A percentile compares a stretch with the other conserved stretches of the same genome.
Conservation (phyloP, 257 asterid genomes). For the Fraxinus anomala region DNA sequence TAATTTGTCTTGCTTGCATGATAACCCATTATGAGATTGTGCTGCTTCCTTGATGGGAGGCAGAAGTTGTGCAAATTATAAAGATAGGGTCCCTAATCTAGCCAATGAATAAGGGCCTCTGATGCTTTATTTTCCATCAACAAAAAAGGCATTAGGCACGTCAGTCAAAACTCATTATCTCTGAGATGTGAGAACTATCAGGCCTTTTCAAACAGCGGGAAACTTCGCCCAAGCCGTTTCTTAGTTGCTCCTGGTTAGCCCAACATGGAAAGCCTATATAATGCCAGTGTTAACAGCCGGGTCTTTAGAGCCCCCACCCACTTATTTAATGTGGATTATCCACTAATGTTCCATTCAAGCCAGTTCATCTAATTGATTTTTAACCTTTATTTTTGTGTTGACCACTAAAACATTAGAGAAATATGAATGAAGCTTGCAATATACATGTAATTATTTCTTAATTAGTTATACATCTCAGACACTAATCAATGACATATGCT, state of each 20-base stretch:
- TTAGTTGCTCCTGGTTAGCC: background rate
- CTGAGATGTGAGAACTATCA: background rate
- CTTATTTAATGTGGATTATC: background rate
- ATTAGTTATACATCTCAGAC: background rate
- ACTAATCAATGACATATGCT: background rate
- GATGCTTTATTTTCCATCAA: background rate
- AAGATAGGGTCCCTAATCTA: background rate
- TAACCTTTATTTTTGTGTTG: background rate
- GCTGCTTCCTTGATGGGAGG: background rate
- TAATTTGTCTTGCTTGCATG: background rate
- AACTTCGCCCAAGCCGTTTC: background rate
- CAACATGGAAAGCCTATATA: background rate
- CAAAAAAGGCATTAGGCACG: background rate
- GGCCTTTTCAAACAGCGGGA: background rate
- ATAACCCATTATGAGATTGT: background rate
- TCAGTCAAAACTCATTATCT: background rate
- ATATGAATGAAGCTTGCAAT: background rate
- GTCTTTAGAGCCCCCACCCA: background rate
- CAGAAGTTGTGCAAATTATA: background rate
- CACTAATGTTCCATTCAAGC: background rate
- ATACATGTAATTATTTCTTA: background rate
- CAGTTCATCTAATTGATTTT: background rate
- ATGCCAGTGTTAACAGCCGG: background rate
- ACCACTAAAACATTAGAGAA: background rate
- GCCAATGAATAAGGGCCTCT: background rate